Evolutionary conservation across 2,329 filamentous ascomycete species (phyloP), one percentile per base, ranked within the genome.

Genomic region (Pyrenophora graminea): DNA sequence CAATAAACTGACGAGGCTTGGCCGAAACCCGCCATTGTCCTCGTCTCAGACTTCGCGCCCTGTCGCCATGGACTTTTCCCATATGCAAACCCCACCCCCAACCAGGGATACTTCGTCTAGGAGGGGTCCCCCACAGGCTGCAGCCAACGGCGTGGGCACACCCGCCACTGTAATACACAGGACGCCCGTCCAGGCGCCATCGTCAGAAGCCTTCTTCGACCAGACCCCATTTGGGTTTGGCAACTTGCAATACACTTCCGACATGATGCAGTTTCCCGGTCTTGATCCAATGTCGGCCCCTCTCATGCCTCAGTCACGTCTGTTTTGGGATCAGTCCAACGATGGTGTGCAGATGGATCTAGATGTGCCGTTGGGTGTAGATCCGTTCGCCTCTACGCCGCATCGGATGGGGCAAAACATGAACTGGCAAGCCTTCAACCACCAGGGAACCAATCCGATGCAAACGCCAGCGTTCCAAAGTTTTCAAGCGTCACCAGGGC

Each of bases 51-150:
- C 53, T 21, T 51, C 64, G 23, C 62, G 61, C 43, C 62, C 63
- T 18, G 57, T 66, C 56, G 68, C 56, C 46, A 76, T 76, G 74
- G 70, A 75, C 51, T 66, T 69, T 12, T 74, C 72, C 18, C 77
- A 80, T 12, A 84, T 85, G 76, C 83, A 85, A 69, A 86, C 83
- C 10, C 83, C 83, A 30, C 83, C 83, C 41, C 83, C 83, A 2
- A 85, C 82, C 21, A 78, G 83, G 68, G 82, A 78, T 55, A 73
- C 75, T 45, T 76, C 81, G 15, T 81, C 78, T 5, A 77, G 79
- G 63, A 78, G 80, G 56, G 76, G 68, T 42, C 59, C 70, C 41
- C 66, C 69, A 40, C 70, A 75, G 33, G 61, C 55, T 43, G 55
- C 43, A 31, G 61, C 63, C 18, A 55, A 62, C 39, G 67, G 63